These are phyloP conservation scores for Rhizoclosmatium sp. DNA, from an alignment of 192 early-diverging fungal species.

Conservation along the genomic window DNA sequence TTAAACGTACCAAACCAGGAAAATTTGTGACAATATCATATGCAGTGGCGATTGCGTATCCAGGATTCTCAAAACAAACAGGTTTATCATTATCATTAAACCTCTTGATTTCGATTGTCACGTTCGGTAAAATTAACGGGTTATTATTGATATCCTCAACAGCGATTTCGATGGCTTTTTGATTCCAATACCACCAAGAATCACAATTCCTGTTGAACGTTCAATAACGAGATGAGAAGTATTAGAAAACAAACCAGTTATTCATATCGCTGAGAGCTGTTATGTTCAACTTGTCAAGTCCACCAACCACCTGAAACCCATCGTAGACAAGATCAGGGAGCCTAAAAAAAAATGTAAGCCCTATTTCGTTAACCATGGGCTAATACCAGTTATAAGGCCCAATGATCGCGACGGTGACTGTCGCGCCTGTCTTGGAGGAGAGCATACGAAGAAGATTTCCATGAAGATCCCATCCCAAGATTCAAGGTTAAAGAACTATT, in stretches of 20 bases:
- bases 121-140: constrained; percentile 2
- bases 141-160: neutral
- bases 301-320: constrained; percentile 10
- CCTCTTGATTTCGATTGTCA: constrained; percentile 20
- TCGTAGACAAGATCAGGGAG: neutral
- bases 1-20: neutral
- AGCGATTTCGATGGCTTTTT: neutral
- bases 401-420: too few relatives aligned
- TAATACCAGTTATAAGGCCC: too few relatives aligned
- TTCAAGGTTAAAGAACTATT: too few relatives aligned
- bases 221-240: too few relatives aligned
- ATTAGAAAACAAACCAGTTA: too few relatives aligned
- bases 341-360: neutral
- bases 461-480: too few relatives aligned
- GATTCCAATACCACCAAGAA: constrained; percentile 7
- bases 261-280: neutral
- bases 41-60: neutral
- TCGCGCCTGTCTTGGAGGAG: too few relatives aligned
- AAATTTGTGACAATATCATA: neutral
- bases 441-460: too few relatives aligned
- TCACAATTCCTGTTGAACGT: neutral
- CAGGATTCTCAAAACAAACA: neutral
- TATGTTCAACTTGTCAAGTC: neutral
- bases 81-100: neutral
- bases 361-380: too few relatives aligned